Evolutionary conservation across 768 basidiomycete species (phyloP).

Genomic region (Amanita thiersii): DNA sequence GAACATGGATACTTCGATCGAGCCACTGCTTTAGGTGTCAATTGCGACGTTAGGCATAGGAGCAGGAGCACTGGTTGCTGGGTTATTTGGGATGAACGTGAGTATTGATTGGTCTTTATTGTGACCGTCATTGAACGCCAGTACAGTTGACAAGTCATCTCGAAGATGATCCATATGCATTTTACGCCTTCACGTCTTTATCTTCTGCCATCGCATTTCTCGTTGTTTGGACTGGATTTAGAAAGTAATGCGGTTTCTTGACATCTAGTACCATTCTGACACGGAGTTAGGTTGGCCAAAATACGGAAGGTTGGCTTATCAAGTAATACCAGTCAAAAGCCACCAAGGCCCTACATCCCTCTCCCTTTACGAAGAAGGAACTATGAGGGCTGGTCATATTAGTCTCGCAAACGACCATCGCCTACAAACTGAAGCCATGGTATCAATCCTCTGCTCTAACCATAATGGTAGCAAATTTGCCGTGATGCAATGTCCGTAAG

Average conservation of each 20-base stretch:
- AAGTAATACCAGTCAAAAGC: slow-evolving; percentile 20
- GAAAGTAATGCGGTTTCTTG: slow-evolving; percentile 33
- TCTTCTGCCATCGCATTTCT: slow-evolving; percentile 52
- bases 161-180: slow-evolving; percentile 69
- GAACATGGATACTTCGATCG: slow-evolving; percentile 7
- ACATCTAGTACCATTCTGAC: slow-evolving; percentile 7
- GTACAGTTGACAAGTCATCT: slow-evolving; percentile 64
- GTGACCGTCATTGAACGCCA: slow-evolving; percentile 4
- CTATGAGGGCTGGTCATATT: slow-evolving; percentile 32
- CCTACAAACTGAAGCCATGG: not conserved
- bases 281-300: slow-evolving; percentile 28
- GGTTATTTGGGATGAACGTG: slow-evolving; percentile 96
- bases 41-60: slow-evolving; percentile 93
- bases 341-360: slow-evolving; percentile 32
- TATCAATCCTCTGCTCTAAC: not conserved
- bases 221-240: slow-evolving; percentile 59
- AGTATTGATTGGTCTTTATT: slow-evolving; percentile 20
- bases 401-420: not conserved
- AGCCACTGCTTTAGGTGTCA: too few relatives aligned
- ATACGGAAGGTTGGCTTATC: slow-evolving; percentile 41
- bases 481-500: too few relatives aligned
- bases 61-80: slow-evolving; percentile 81
- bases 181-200: slow-evolving; percentile 52
- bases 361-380: slow-evolving; percentile 35
- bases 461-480: not conserved